Percentiles rank a stretch among this genome's conserved stretches.
These are phyloP conservation scores for Diatrype stigma DNA, from an alignment of 2,329 filamentous ascomycete genomes.

Conservation along the genomic window DNA sequence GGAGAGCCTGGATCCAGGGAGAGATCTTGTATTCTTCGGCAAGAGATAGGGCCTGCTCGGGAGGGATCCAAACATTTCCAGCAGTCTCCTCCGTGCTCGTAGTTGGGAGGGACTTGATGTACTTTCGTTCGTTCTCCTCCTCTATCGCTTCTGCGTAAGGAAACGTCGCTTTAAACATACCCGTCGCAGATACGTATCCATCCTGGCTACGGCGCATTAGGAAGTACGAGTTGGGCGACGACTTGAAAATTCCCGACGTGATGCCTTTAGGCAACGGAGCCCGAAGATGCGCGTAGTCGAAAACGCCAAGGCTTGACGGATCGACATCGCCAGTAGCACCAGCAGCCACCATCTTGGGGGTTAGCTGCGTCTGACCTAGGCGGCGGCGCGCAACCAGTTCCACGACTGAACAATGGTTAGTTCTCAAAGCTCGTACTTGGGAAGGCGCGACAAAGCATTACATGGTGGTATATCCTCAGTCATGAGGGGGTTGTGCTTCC, in stretches of 20 bases:
- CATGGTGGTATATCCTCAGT: constrained; percentile 59
- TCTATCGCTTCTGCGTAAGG: constrained; percentile 70
- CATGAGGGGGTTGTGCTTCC: constrained; percentile 62
- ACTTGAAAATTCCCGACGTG: constrained; percentile 87
- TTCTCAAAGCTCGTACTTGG: constrained; percentile 2
- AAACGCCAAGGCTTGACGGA: constrained; percentile 69
- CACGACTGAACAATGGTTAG: constrained; percentile 46
- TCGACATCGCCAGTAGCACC: constrained; percentile 68
- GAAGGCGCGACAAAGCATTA: constrained; percentile 34
- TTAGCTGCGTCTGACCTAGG: constrained; percentile 87
- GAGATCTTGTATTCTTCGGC: constrained; percentile 83
- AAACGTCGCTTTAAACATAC: constrained; percentile 90
- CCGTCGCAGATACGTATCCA: constrained; percentile 79
- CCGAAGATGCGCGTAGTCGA: constrained; percentile 94
- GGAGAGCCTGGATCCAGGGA: constrained; percentile 85
- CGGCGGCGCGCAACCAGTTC: constrained; percentile 80
- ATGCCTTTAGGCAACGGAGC: constrained; percentile 90
- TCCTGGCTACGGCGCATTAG: constrained; percentile 88
- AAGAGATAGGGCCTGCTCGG: constrained; percentile 72
- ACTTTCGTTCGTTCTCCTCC: constrained; percentile 72
- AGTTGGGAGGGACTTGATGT: constrained; percentile 76
- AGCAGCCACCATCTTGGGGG: constrained; percentile 73
- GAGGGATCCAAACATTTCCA: constrained; percentile 94
- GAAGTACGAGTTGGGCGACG: constrained; percentile 89
- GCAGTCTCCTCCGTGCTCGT: constrained; percentile 91